phyloP scores from a whole-genome alignment of 2,329 filamentous ascomycete genomes.

The Epichloe festucae region DNA sequence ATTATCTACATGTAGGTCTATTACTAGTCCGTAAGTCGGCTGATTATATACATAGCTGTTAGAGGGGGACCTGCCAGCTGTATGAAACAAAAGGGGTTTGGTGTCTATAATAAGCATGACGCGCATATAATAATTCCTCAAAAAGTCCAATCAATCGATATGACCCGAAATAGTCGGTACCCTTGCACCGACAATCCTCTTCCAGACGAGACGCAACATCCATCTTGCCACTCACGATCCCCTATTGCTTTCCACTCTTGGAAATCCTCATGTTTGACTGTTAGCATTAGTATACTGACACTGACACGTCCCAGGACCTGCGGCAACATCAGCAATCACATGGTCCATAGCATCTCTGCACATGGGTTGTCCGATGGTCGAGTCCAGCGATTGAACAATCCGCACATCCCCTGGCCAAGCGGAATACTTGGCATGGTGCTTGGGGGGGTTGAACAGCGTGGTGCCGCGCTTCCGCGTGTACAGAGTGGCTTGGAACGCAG shows the following conservation, averaged over 20 bases:
- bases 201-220: too few species aligned
- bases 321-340: conserved; percentile 24
- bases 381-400: conserved; percentile 35
- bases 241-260: not conserved
- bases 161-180: too few species aligned
- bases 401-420: conserved; percentile 47
- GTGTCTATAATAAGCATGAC: too few species aligned
- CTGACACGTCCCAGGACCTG: conserved; percentile 22
- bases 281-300: conserved; percentile 24
- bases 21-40: too few species aligned
- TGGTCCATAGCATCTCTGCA: conserved; percentile 33
- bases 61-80: too few species aligned
- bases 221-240: not conserved
- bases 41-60: too few species aligned
- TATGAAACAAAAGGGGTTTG: too few species aligned
- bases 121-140: too few species aligned
- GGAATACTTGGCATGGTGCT: conserved; percentile 6
- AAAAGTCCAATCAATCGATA: too few species aligned
- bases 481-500: conserved; percentile 41
- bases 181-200: too few species aligned
- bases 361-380: conserved; percentile 30
- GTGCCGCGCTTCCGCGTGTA: conserved; percentile 36
- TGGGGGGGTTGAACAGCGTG: conserved; percentile 9
- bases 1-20: too few species aligned
- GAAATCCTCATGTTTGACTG: not conserved